A percentile compares a stretch with the other conserved stretches of the same genome.
Conservation (phyloP, 345 rosid genomes). For the Durio zibethinus region DNA sequence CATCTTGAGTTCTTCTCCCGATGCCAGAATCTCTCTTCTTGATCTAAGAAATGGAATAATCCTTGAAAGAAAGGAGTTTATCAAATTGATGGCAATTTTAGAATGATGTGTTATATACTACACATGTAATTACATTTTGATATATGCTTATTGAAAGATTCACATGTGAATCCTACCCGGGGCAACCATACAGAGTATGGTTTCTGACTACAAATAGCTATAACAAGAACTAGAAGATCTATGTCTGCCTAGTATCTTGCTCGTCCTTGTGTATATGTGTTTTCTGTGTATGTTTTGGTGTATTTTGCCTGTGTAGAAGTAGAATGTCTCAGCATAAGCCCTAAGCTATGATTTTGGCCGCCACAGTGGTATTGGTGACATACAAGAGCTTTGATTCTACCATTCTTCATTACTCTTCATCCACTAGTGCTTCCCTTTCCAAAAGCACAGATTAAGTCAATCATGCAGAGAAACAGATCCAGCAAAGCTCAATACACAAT, state of each 20-base stretch:
- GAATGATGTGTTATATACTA: background rate
- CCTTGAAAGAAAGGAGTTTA: constrained; percentile 33
- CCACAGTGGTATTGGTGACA: background rate
- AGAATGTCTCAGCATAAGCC: too few relatives aligned
- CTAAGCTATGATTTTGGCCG: too few relatives aligned
- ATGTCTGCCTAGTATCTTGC: too few relatives aligned
- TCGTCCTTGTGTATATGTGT: too few relatives aligned
- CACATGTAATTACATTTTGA: background rate
- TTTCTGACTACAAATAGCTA: background rate
- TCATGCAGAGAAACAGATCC: background rate
- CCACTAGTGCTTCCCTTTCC: background rate
- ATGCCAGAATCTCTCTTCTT: constrained; percentile 48
- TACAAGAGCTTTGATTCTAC: background rate
- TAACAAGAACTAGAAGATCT: background rate
- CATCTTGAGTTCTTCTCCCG: constrained; percentile 39
- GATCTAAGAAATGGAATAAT: constrained; percentile 54
- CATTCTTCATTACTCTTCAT: background rate
- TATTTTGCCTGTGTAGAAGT: too few relatives aligned
- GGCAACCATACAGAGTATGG: too few relatives aligned
- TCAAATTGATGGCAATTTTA: constrained; percentile 9
- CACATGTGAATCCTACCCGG: too few relatives aligned
- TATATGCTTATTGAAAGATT: background rate
- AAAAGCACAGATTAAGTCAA: background rate
- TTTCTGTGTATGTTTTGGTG: too few relatives aligned
- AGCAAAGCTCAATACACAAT: too few relatives aligned